phyloP scores from a whole-genome alignment of 345 rosid species.

The Camelina hispida region DNA sequence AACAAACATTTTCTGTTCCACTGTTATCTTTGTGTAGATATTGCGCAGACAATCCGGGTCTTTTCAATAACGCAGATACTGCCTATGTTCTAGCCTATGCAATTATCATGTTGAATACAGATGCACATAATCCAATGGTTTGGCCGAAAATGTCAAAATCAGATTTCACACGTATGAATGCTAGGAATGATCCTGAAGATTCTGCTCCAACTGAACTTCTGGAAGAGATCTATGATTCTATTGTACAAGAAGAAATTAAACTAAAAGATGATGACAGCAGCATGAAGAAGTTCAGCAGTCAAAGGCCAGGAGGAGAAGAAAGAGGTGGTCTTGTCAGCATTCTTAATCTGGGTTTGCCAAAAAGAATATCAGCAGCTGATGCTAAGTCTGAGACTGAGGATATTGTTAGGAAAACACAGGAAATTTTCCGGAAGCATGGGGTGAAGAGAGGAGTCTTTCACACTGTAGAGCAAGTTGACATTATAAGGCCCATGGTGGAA shows the following conservation, averaged over 20 bases:
- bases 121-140: slow-evolving; percentile 95
- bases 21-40: slow-evolving; percentile 62
- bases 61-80: slow-evolving; percentile 96
- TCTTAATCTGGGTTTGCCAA: slow-evolving; percentile 90
- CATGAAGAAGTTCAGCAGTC: slow-evolving; percentile 63
- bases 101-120: slow-evolving; percentile 96
- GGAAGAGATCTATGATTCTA: slow-evolving; percentile 93
- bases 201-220: slow-evolving; percentile 83
- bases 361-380: slow-evolving; percentile 68
- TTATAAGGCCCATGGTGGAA: slow-evolving; percentile 96
- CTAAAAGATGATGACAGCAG: slow-evolving; percentile 74
- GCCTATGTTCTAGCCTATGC: slow-evolving; percentile 99
- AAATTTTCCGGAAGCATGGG: slow-evolving; percentile 83
- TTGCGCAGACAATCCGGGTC: slow-evolving; percentile 94
- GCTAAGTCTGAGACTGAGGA: slow-evolving; percentile 84
- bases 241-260: slow-evolving; percentile 94
- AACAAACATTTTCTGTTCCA: slow-evolving; percentile 39
- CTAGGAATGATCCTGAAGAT: slow-evolving; percentile 74
- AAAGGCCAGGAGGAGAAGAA: slow-evolving; percentile 86
- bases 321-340: slow-evolving; percentile 85
- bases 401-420: slow-evolving; percentile 90
- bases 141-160: slow-evolving; percentile 98
- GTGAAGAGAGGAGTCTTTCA: slow-evolving; percentile 88
- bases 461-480: slow-evolving; percentile 73
- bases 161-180: slow-evolving; percentile 89